These are phyloP conservation scores for Colletotrichum sp. DNA, from an alignment of 2,329 filamentous ascomycete species.

Conservation along the genomic window DNA sequence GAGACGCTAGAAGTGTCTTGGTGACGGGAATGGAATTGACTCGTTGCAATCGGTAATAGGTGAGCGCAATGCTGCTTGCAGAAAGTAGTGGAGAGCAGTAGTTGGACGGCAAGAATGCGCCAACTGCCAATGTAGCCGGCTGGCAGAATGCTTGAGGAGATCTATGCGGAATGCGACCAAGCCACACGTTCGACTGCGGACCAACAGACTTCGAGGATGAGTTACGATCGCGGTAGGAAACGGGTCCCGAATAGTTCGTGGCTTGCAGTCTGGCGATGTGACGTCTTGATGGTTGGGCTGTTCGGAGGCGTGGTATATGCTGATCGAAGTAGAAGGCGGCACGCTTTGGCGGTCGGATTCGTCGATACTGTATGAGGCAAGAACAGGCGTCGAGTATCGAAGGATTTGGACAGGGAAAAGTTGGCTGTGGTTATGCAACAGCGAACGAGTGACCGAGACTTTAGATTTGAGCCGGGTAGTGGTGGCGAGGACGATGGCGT, in stretches of 20 bases:
- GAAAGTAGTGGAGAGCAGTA: slow-evolving; percentile 6
- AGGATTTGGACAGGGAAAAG: neutral
- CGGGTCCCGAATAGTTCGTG: neutral
- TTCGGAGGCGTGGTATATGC: neutral
- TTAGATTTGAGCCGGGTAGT: neutral
- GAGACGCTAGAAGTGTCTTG: slow-evolving; percentile 19
- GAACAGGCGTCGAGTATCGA: neutral
- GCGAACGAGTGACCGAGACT: neutral
- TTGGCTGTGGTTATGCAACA: neutral
- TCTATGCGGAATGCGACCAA: slow-evolving; percentile 19
- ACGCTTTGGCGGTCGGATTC: neutral
- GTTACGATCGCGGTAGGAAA: neutral
- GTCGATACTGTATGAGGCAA: neutral
- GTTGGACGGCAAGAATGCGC: slow-evolving; percentile 1
- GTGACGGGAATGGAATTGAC: slow-evolving; percentile 22
- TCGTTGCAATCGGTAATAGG: slow-evolving; percentile 18
- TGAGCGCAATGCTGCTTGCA: slow-evolving; percentile 13
- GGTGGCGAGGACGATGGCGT: neutral
- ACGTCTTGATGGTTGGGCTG: neutral
- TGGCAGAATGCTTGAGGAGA: slow-evolving; percentile 8
- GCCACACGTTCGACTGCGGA: slow-evolving; percentile 8
- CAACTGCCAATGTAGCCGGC: neutral
- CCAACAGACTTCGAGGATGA: neutral
- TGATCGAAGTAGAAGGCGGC: neutral
- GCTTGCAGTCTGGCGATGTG: neutral